Evolutionary conservation across 257 asterid species (phyloP).

Genomic region (Capsicum chinense): DNA sequence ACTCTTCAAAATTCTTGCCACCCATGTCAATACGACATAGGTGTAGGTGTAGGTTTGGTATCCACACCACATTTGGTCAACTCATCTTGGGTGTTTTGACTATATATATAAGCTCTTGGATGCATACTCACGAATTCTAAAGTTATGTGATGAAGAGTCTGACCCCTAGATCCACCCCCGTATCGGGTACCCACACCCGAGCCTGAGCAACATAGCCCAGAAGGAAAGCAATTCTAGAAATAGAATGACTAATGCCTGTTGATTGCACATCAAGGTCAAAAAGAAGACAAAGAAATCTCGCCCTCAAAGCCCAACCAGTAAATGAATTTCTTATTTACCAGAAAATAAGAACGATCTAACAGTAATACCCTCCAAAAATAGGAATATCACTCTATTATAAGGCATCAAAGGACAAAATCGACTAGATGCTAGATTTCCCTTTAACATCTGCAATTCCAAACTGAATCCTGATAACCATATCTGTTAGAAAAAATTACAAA

Average conservation of each 20-base stretch:
- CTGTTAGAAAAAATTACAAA: too few species aligned
- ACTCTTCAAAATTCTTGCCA: not conserved
- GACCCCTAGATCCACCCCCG: too few species aligned
- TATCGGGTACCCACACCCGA: too few species aligned
- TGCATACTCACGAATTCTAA: too few species aligned
- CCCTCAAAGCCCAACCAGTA: not conserved
- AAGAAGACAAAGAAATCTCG: not conserved
- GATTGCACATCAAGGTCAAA: not conserved
- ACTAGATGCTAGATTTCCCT: not conserved
- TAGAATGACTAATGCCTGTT: not conserved
- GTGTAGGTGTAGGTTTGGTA: not conserved
- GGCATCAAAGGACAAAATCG: not conserved
- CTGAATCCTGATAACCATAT: not conserved
- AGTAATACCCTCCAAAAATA: not conserved
- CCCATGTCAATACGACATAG: not conserved
- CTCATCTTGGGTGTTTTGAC: not conserved
- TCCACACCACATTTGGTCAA: not conserved
- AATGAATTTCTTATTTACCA: too few species aligned
- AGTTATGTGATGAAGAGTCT: too few species aligned
- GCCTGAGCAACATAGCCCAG: not conserved
- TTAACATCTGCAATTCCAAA: conserved; percentile 20
- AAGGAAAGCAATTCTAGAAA: not conserved
- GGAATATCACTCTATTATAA: not conserved
- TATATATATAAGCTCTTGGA: too few species aligned
- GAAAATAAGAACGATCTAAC: too few species aligned